Conservation (phyloP, 495 filamentous ascomycete genomes). For the Tuber borchii region DNA sequence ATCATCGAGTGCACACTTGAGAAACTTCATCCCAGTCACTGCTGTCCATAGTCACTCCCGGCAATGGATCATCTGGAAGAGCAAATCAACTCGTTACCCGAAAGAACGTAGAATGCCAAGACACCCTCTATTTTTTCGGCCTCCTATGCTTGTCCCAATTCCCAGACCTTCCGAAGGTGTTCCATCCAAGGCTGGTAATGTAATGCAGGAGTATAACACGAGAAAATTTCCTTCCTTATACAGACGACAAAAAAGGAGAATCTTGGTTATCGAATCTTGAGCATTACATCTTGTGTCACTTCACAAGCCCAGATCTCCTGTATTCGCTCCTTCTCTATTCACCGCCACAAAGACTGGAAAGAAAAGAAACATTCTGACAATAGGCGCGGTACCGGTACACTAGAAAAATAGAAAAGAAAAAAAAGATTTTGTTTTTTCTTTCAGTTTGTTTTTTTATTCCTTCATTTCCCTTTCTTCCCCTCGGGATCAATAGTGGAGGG, state of each 20-base stretch:
- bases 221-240: background rate
- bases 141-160: background rate
- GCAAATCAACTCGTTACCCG: background rate
- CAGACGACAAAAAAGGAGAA: background rate
- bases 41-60: background rate
- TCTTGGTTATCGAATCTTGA: background rate
- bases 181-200: background rate
- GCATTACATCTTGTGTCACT: background rate
- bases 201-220: background rate
- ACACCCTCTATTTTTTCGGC: background rate
- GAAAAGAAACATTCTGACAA: background rate
- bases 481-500: background rate
- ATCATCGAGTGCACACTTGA: background rate
- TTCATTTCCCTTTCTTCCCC: background rate
- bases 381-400: background rate
- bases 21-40: background rate
- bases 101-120: background rate
- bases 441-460: background rate
- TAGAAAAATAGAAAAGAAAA: background rate
- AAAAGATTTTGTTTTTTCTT: background rate
- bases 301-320: background rate
- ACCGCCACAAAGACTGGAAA: background rate
- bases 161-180: background rate
- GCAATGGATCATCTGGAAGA: background rate
- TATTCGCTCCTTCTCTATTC: constrained; percentile 2